Conservation (phyloP, 192 early-diverging fungal species). For the Cetraspora pellucida region DNA sequence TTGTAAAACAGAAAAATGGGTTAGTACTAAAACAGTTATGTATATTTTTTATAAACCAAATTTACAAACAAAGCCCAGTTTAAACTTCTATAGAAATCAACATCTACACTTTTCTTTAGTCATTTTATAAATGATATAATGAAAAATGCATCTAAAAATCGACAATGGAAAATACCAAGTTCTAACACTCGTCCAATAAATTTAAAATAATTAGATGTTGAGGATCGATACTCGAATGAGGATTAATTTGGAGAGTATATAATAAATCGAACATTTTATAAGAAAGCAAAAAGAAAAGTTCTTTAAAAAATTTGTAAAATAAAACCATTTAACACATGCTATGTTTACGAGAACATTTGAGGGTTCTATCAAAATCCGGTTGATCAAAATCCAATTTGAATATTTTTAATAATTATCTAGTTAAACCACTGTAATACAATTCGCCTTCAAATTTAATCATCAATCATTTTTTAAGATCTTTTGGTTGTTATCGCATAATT, state of each 20-base stretch:
- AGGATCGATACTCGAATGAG: slow-evolving; percentile 91
- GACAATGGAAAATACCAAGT: slow-evolving; percentile 94
- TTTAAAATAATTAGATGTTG: slow-evolving; percentile 97
- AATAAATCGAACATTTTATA: slow-evolving; percentile 99
- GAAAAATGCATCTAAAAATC: too few species aligned
- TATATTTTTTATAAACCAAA: too few species aligned
- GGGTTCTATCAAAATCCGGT: too few species aligned
- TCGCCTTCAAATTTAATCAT: too few species aligned
- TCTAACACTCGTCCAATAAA: slow-evolving; percentile 98
- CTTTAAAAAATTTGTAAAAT: slow-evolving; percentile 51
- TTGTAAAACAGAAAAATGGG: slow-evolving; percentile 10
- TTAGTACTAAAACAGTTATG: too few species aligned
- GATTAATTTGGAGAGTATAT: slow-evolving; percentile 98
- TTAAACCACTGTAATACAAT: too few species aligned
- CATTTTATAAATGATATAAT: slow-evolving; percentile 94
- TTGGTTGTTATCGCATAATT: slow-evolving; percentile 91
- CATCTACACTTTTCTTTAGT: slow-evolving; percentile 86
- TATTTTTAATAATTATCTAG: too few species aligned
- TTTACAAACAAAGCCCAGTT: too few species aligned
- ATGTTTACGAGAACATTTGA: too few species aligned
- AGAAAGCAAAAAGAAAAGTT: slow-evolving; percentile 97
- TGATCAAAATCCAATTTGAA: too few species aligned
- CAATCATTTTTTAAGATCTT: too few species aligned
- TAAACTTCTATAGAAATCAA: slow-evolving; percentile 61
- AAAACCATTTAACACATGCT: neutral